These are phyloP conservation scores for Penicillium dipodomyicola DNA, from an alignment of 495 filamentous ascomycete species.

Conservation along the genomic window DNA sequence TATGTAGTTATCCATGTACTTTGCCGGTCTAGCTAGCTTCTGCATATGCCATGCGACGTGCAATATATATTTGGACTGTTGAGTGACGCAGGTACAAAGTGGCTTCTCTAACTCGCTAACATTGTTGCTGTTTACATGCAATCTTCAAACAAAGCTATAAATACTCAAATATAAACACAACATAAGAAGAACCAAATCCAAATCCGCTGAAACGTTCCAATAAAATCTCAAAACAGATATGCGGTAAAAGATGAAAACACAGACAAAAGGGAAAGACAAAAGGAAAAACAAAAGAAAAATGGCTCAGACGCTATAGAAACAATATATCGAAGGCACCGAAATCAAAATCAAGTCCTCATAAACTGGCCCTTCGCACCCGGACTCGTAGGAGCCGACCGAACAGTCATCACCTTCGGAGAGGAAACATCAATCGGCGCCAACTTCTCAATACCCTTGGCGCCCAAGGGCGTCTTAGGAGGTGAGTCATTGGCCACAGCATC, in stretches of 20 bases:
- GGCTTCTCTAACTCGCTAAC: background rate
- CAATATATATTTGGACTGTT: background rate
- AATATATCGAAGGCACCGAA: background rate
- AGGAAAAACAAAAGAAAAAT: background rate
- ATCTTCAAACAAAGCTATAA: constrained; percentile 5
- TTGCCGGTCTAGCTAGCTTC: background rate
- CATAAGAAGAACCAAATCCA: background rate
- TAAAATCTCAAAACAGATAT: background rate
- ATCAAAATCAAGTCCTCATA: constrained; percentile 3
- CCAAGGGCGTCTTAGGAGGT: constrained; percentile 14
- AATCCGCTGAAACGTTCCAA: constrained; percentile 4
- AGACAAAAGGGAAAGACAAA: background rate
- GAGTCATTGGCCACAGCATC: constrained; percentile 28
- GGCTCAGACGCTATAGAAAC: constrained; percentile 3
- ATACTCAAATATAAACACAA: background rate
- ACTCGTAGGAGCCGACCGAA: constrained; percentile 25
- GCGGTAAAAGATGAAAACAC: background rate
- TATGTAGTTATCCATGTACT: background rate
- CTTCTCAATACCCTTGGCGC: constrained; percentile 10
- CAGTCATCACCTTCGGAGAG: constrained; percentile 11
- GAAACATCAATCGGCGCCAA: constrained; percentile 1
- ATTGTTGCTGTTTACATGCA: constrained; percentile 2
- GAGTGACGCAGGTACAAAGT: background rate
- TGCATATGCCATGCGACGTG: background rate
- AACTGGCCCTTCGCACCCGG: constrained; percentile 17